Conservation (phyloP, 352 stramenopile genomes). For the Phytophthora cactorum region DNA sequence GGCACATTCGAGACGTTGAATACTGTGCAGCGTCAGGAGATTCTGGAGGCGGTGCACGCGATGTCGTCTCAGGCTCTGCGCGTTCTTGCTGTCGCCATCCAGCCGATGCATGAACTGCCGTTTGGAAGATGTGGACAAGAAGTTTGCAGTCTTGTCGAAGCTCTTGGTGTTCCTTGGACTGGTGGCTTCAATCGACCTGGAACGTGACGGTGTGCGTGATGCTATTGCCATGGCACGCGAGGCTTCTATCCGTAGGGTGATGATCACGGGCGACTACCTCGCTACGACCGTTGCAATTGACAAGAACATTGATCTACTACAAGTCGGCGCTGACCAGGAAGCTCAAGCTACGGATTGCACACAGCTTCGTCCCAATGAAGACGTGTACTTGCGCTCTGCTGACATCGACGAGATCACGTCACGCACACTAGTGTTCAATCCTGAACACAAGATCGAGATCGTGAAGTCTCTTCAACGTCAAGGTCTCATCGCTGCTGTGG, state of each 20-base stretch:
- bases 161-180: constrained; percentile 93
- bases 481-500: constrained; percentile 92
- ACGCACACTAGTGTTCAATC: constrained; percentile 90
- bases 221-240: constrained; percentile 19
- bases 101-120: constrained; percentile 57
- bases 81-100: constrained; percentile 92
- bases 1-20: constrained; percentile 52
- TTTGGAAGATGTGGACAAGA: constrained; percentile 66
- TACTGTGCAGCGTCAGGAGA: constrained; percentile 50
- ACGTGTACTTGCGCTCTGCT: constrained; percentile 58
- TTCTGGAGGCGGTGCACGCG: constrained; percentile 63
- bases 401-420: constrained; percentile 91
- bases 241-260: constrained; percentile 80
- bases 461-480: constrained; percentile 94
- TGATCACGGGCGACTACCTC: constrained; percentile 96
- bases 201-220: constrained; percentile 64
- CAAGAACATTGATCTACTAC: constrained; percentile 92
- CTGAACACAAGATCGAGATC: constrained; percentile 96
- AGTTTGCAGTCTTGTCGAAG: constrained; percentile 69
- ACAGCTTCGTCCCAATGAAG: constrained; percentile 49
- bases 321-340: constrained; percentile 60
- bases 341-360: constrained; percentile 81
- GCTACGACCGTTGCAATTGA: constrained; percentile 95
- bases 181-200: constrained; percentile 91
- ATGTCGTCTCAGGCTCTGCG: constrained; percentile 82